These are phyloP conservation scores for Trichoderma polysporum DNA, from an alignment of 2,329 filamentous ascomycete species.

Conservation along the genomic window DNA sequence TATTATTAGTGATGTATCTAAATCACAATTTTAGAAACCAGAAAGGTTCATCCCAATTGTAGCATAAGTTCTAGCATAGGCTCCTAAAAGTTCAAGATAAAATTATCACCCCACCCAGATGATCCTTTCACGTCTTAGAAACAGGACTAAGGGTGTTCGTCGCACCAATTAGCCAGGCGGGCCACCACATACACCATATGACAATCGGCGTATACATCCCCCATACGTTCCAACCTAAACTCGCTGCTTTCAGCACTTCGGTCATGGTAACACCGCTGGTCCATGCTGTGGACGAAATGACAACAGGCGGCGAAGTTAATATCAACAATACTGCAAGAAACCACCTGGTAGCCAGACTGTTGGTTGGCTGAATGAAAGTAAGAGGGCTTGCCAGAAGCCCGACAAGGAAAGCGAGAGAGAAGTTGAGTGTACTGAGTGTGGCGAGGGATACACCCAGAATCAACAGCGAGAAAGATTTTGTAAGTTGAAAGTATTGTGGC, in stretches of 20 bases:
- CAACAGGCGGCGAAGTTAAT: constrained; percentile 60
- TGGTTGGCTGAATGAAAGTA: constrained; percentile 64
- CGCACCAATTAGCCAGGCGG: constrained; percentile 74
- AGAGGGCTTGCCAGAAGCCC: constrained; percentile 77
- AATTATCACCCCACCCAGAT: neutral
- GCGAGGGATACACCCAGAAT: constrained; percentile 89
- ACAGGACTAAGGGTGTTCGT: constrained; percentile 51
- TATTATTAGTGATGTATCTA: neutral
- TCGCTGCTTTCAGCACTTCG: constrained; percentile 67
- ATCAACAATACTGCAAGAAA: constrained; percentile 54
- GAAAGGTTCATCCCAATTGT: neutral
- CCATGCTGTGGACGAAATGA: constrained; percentile 49
- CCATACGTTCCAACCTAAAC: constrained; percentile 86
- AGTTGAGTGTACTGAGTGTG: constrained; percentile 91
- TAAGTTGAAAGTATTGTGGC: constrained; percentile 70
- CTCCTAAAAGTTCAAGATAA: neutral
- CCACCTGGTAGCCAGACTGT: constrained; percentile 40
- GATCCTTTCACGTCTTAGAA: neutral
- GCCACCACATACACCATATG: constrained; percentile 96
- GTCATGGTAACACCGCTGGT: constrained; percentile 45
- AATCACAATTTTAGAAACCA: neutral
- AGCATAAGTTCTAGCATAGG: neutral
- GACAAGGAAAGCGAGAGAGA: constrained; percentile 82
- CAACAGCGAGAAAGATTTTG: constrained; percentile 90
- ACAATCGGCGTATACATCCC: constrained; percentile 86